Evolutionary conservation across 1,139 yeast species (phyloP).

Genomic region (Wickerhamomyces sp.): DNA sequence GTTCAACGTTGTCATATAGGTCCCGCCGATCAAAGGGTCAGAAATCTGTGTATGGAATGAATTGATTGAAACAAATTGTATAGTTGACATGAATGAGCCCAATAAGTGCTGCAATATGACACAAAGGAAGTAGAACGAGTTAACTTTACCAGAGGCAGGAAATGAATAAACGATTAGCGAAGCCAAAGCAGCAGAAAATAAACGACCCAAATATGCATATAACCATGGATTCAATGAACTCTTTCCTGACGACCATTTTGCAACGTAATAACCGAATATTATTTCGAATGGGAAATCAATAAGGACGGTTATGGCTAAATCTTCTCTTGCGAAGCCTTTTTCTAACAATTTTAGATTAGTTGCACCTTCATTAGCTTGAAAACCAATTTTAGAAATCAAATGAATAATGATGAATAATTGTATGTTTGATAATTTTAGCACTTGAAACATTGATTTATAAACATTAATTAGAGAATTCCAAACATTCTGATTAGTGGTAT

Average conservation of each 20-base stretch:
- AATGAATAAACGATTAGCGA: slow-evolving; percentile 69
- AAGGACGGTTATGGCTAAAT: slow-evolving; percentile 84
- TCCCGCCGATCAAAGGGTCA: slow-evolving; percentile 94
- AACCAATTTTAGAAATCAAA: slow-evolving; percentile 81
- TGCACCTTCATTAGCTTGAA: slow-evolving; percentile 94
- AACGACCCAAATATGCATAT: slow-evolving; percentile 81
- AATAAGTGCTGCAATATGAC: slow-evolving; percentile 79
- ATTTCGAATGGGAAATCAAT: slow-evolving; percentile 97
- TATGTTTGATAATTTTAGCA: slow-evolving; percentile 70
- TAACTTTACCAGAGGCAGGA: slow-evolving; percentile 43
- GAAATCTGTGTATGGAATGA: slow-evolving; percentile 96
- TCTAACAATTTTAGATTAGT: slow-evolving; percentile 90
- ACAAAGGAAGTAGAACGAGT: slow-evolving; percentile 50
- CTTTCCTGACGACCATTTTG: slow-evolving; percentile 83
- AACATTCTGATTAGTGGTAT: slow-evolving; percentile 5
- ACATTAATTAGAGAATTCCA: slow-evolving; percentile 37
- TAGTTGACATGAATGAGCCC: slow-evolving; percentile 89
- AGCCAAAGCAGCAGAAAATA: slow-evolving; percentile 71
- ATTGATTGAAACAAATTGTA: slow-evolving; percentile 90
- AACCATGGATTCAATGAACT: slow-evolving; percentile 83
- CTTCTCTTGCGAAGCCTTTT: slow-evolving; percentile 90
- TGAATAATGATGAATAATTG: slow-evolving; percentile 73
- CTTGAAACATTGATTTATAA: slow-evolving; percentile 74
- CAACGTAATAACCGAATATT: slow-evolving; percentile 92
- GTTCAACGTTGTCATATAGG: slow-evolving; percentile 94